Base-by-base conservation (phyloP, 1,284 basidiomycete genomes). In the Coniophora puteana region DNA sequence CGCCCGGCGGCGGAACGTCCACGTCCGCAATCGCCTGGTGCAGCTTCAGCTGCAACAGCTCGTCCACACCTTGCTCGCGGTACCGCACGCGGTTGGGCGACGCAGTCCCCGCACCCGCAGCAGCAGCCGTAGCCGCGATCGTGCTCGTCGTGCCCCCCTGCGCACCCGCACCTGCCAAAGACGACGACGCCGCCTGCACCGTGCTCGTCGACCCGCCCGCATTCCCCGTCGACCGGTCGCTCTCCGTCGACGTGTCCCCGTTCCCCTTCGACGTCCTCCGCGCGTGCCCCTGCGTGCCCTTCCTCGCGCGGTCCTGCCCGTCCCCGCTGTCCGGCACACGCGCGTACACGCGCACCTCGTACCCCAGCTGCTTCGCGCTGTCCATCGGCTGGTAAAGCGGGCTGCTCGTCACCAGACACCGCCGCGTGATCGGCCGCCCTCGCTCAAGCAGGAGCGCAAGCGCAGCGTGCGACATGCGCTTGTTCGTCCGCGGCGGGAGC, bases 51-150 rank as follows among this genome's bases (percentile, higher is more conserved):
- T 93, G 90, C 34, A 93, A 63, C 16, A 93, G 71, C 61, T 93
- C 91, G 55, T 92, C 90, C 4, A 93, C 90, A 11, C 87, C 89
- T 63, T 93, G 89, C 54, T 89, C 86, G 45, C 85, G 77, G 58
- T 82, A 83, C 10, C 78, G 69, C 32, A 71, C 53, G 10, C 74
- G 68, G 30, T 46, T 43, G 17, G 36, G 44, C 38, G 44, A 36
- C 31, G 44, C 45, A 20, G 44, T 41, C 5, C 34, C 48, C 22
- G 48, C 44, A 20, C 40, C 29, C 12, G n/a, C n/a, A n/a, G 16
- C 41, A 37, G 29, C 35, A 30, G 24, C 25, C 14, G 28, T 22
- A 13, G 20, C 21, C 24, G 33, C 5, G 33, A 35, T 5, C 20
- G 16, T 7, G 33, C 20, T 13, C 14, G 10, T n/a, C 18, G 7